These are phyloP conservation scores for Thelonectria discophora DNA, from an alignment of 2,329 filamentous ascomycete genomes.

Conservation along the genomic window DNA sequence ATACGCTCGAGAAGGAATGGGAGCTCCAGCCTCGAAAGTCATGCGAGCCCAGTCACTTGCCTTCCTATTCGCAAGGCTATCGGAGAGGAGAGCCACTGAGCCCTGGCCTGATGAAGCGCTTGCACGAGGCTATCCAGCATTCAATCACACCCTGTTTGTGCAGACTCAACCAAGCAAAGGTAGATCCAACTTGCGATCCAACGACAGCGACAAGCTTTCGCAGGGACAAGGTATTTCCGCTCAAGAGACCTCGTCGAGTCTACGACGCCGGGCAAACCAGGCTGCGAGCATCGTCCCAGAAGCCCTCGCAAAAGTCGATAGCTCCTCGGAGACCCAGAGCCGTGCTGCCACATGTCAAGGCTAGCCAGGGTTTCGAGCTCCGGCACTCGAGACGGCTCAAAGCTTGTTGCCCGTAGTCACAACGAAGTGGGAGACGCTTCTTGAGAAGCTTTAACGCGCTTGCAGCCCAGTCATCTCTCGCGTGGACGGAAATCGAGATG, in stretches of 20 bases:
- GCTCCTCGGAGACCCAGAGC: conserved; percentile 1
- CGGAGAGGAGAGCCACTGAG: not conserved
- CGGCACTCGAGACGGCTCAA: conserved; percentile 11
- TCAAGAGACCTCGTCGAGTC: not conserved
- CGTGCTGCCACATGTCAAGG: conserved; percentile 7
- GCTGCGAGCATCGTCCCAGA: not conserved
- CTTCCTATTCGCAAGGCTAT: conserved; percentile 1
- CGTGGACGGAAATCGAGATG: conserved; percentile 13
- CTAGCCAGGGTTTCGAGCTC: conserved; percentile 3
- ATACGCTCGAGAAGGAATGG: not conserved
- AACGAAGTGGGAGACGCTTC: not conserved
- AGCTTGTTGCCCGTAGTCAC: conserved; percentile 18
- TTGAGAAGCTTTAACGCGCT: conserved; percentile 2
- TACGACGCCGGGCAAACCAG: not conserved
- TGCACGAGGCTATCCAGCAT: not conserved
- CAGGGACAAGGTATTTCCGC: not conserved
- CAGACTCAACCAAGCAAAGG: not conserved
- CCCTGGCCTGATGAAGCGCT: not conserved
- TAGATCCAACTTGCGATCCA: not conserved
- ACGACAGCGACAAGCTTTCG: conserved; percentile 10
- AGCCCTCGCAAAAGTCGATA: conserved; percentile 8
- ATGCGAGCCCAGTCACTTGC: not conserved
- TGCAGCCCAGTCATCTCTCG: conserved; percentile 1
- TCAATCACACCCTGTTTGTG: not conserved
- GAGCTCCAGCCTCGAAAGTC: conserved; percentile 5